Percentiles rank a stretch among this genome's conserved stretches.
Evolutionary conservation across 371 early-diverging fungal species (phyloP).

Genomic region (Haplosporangium sp.): DNA sequence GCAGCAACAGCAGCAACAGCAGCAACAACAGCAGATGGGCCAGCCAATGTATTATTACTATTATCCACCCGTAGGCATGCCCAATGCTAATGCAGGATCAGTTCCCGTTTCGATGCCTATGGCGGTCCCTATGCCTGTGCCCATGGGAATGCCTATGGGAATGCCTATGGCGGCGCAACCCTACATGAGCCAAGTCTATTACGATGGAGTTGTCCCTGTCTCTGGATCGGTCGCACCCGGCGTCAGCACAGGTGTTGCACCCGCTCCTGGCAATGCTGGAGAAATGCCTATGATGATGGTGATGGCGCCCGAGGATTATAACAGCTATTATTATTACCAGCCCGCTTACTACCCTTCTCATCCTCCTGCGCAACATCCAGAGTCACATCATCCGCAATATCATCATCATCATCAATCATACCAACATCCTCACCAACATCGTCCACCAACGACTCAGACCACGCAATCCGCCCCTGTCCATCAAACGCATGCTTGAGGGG

Average conservation of each 20-base stretch:
- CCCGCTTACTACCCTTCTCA: constrained; percentile 37
- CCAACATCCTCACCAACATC: constrained; percentile 1
- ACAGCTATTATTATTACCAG: constrained; percentile 46
- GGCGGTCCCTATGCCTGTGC: constrained; percentile 79
- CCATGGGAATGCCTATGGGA: constrained; percentile 37
- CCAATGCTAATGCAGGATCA: constrained; percentile 14
- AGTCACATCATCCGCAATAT: constrained; percentile 6
- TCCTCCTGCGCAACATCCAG: constrained; percentile 20
- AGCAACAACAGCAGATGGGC: constrained; percentile 29
- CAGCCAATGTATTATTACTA: constrained; percentile 52
- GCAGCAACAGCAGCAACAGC: no score
- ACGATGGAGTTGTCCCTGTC: constrained; percentile 25
- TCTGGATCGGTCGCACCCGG: constrained; percentile 14
- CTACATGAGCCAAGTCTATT: constrained; percentile 38
- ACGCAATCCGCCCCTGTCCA: not conserved
- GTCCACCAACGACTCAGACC: not conserved
- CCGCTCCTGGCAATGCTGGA: constrained; percentile 23
- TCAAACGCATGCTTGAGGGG: no score
- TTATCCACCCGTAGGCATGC: constrained; percentile 32
- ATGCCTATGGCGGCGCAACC: constrained; percentile 43
- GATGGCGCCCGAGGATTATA: constrained; percentile 45
- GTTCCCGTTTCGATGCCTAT: constrained; percentile 81
- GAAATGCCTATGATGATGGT: constrained; percentile 51
- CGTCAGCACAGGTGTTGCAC: constrained; percentile 16
- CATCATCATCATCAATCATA: constrained; percentile 1